Evolutionary conservation across 768 basidiomycete species (phyloP), one percentile per base, ranked within the genome.

Genomic region (Boletus pseudo-olivaceus): DNA sequence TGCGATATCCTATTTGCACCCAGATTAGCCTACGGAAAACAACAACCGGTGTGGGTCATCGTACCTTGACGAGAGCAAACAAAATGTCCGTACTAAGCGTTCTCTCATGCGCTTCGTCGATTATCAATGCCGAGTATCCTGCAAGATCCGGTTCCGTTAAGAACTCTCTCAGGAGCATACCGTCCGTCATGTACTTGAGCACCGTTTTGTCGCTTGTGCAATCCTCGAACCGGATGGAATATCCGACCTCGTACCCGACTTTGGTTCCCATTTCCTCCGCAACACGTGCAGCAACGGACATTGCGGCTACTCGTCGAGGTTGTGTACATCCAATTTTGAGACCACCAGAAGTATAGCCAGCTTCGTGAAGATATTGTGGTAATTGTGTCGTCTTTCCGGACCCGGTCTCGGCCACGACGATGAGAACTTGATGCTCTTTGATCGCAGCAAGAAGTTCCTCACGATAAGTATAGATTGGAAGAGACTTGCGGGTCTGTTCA

Each of bases 121-220:
- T 98, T 64, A 99, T 94, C 64, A 99, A 75, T 30, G 88, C 92
- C 44, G 93, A 87, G 69, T 98, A 99, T 5, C 92, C 92, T 14
- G 93, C 96, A 50, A 99, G 73, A 74, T 95, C 93, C 0, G 97
- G 97, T 70, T 99, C 97, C 10, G 97, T 98, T 65, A 99, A 74
- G 72, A 98, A 98, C 72, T 98, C 94, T 65, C 97, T 82, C 42
- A 98, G 75, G 27, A 99, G 78, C 97, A 99, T 98, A 33, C 97
- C 97, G 66, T 99, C 97, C 41, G 97, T 99, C 97, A 99, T 97
- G 73, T 99, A 99, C 73, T 99, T 98, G 66, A 99, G 78, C 41
- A 95, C 88, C 5, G 97, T 99, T 77, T 97, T 98, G 78, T 98
- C 94, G 76, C 93, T 97, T 19, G 97, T 99, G 71, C 94, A 97